A percentile compares a stretch with the other conserved stretches of the same genome.
These are phyloP conservation scores for Triangularia verruculosa DNA, from an alignment of 2,329 filamentous ascomycete genomes.

Conservation along the genomic window DNA sequence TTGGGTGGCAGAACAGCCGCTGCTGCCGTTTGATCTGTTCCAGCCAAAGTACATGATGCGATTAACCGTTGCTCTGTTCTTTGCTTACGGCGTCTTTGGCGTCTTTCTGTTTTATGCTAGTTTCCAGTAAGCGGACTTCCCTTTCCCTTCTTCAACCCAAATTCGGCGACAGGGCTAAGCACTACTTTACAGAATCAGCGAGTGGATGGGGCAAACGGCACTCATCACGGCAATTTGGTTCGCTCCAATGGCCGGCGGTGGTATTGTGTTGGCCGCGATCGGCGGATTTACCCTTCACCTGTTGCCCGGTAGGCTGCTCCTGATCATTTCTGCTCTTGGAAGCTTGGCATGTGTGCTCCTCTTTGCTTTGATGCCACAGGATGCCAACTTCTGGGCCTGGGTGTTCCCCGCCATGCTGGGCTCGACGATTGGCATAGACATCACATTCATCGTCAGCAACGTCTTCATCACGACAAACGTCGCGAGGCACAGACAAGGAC, in stretches of 20 bases:
- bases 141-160: too few relatives aligned
- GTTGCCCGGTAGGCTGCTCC: conserved; percentile 59
- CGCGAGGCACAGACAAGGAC: conserved; percentile 63
- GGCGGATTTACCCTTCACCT: conserved; percentile 67
- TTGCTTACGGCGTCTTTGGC: conserved; percentile 66
- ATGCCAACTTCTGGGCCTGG: conserved; percentile 68
- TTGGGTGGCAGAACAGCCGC: conserved; percentile 63
- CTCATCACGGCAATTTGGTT: conserved; percentile 68
- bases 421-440: conserved; percentile 70
- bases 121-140: conserved; percentile 60
- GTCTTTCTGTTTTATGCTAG: conserved; percentile 69
- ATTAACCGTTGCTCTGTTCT: conserved; percentile 58
- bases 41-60: conserved; percentile 65
- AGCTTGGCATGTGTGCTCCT: conserved; percentile 58
- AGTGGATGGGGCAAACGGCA: conserved; percentile 56
- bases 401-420: conserved; percentile 69
- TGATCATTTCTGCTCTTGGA: conserved; percentile 59
- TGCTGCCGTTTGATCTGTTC: conserved; percentile 70
- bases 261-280: conserved; percentile 59
- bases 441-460: conserved; percentile 72
- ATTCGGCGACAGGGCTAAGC: not conserved
- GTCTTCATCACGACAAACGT: conserved; percentile 74
- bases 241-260: conserved; percentile 64
- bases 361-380: conserved; percentile 60
- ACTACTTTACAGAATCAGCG: conserved; percentile 50